Evolutionary conservation across 2,329 filamentous ascomycete species (phyloP), one percentile per base, ranked within the genome.

Genomic region (Penicillium sp.): DNA sequence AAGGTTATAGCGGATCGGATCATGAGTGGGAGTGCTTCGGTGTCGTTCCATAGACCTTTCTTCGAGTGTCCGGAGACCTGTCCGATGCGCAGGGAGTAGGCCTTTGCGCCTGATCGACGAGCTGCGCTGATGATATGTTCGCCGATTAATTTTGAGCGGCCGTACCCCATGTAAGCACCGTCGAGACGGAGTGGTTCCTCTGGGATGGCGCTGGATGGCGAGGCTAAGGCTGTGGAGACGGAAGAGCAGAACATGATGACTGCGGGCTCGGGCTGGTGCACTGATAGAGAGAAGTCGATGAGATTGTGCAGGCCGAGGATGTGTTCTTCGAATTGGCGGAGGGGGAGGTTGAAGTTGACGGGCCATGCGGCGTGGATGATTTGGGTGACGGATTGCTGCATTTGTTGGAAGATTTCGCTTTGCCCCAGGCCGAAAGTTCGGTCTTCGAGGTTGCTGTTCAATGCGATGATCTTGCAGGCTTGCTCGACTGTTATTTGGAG

Each of bases 331-430:
- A 75, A 76, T 46, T 63, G 69, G 14, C 56, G 45, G 1, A 76
- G 58, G 1, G 68, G 69, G 38, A 75, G 61, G 27, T 70, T 69
- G 59, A 76, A 76, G 50, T 76, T 75, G 35, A 77, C 74, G 1
- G 71, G 68, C 74, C 74, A 77, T 11, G 73, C 73, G 2, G 71
- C 62, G 50, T 76, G 73, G 32, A 75, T 66, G 29, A 76, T 67
- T 9, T 65, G 57, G 3, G 70, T 68, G 1, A 66, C 62, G 30
- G 67, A 57, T 14, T 52, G 35, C 4, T 62, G 62, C 34, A 76
- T 60, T 17, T 59, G 39, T 3, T 51, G 30, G 39, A 72, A 67
- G 4, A 27, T 4, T 4, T 27, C 25, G 12, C 25, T 11, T 3
- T 51, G 42, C 8, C 55, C 45, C 1, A 76, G 50, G 3, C 72